Conservation (phyloP, 2,329 filamentous ascomycete genomes). For the Colletotrichum shisoi region DNA sequence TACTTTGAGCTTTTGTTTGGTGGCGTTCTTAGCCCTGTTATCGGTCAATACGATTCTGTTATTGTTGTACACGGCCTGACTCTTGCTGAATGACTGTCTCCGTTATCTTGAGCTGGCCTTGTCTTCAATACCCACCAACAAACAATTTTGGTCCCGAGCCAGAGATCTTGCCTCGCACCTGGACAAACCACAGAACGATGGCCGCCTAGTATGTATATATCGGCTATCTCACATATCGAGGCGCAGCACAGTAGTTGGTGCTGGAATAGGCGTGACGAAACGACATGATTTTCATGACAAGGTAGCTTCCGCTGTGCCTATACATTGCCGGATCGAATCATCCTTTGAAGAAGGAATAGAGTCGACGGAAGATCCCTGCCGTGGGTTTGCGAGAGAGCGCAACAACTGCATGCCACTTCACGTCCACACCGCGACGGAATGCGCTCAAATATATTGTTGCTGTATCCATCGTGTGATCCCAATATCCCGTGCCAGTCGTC, state of each 20-base stretch:
- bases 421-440: neutral
- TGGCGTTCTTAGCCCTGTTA: slow-evolving; percentile 14
- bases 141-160: neutral
- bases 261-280: neutral
- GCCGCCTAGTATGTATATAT: neutral
- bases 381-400: neutral
- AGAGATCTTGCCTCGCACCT: neutral
- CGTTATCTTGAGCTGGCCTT: neutral
- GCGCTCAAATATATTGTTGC: neutral
- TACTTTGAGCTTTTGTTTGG: slow-evolving; percentile 8
- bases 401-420: neutral
- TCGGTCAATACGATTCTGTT: slow-evolving; percentile 11
- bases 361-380: too few species aligned
- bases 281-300: neutral
- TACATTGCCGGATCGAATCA: neutral
- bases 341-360: neutral
- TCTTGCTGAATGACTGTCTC: neutral
- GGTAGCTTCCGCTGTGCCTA: neutral
- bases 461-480: neutral
- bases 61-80: neutral
- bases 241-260: neutral
- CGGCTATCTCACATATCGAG: neutral
- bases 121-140: neutral
- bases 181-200: neutral
- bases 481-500: neutral